Evolutionary conservation across 2,329 filamentous ascomycete genomes (phyloP).

Genomic region (Scorias spongiosa): DNA sequence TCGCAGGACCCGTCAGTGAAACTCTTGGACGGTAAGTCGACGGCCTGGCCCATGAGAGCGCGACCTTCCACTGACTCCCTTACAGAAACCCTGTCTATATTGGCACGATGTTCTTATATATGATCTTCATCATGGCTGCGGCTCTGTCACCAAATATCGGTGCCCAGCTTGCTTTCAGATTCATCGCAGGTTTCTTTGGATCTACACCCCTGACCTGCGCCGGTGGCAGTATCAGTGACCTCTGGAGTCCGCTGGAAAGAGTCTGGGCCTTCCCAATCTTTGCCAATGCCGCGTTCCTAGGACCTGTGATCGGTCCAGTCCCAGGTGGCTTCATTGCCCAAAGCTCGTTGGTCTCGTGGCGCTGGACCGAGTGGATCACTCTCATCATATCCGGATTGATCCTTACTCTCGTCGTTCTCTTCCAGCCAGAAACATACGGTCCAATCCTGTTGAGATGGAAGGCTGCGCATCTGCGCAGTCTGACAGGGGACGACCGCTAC

Average conservation of each 20-base stretch:
- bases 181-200: constrained; percentile 34
- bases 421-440: constrained; percentile 37
- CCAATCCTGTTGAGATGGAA: constrained; percentile 25
- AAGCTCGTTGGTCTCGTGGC: constrained; percentile 25
- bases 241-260: constrained; percentile 33
- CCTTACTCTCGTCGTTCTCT: constrained; percentile 21
- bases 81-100: constrained; percentile 32
- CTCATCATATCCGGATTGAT: constrained; percentile 19
- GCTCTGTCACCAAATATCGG: constrained; percentile 33
- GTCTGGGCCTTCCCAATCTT: constrained; percentile 37
- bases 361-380: constrained; percentile 31
- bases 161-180: constrained; percentile 34
- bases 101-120: constrained; percentile 29
- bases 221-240: constrained; percentile 31
- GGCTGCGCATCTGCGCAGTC: constrained; percentile 16
- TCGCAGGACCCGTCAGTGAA: constrained; percentile 35
- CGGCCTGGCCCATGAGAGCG: neutral
- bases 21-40: constrained; percentile 17
- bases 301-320: constrained; percentile 28
- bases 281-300: constrained; percentile 28
- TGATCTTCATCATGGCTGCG: constrained; percentile 34
- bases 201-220: constrained; percentile 31
- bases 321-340: constrained; percentile 31
- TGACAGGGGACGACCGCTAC: constrained; percentile 30
- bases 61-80: constrained; percentile 8